Conservation (phyloP, 371 early-diverging fungal species). For the Dentiscutata heterogama region DNA sequence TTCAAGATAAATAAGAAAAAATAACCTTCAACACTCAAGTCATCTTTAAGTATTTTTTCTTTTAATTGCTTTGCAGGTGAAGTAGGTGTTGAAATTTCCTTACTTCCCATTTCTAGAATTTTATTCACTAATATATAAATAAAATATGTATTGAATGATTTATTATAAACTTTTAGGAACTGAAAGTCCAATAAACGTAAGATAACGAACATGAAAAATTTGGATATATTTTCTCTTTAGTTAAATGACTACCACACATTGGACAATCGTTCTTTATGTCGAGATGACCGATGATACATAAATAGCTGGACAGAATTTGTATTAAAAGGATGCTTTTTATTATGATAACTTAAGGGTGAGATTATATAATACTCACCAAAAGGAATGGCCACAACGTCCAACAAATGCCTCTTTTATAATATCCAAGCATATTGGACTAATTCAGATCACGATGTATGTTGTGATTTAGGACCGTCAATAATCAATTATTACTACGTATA, state of each 20-base stretch:
- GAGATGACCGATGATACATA: slow-evolving; percentile 79
- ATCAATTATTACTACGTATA: neutral
- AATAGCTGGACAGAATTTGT: slow-evolving; percentile 60
- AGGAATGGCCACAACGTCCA: slow-evolving; percentile 89
- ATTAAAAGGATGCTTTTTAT: neutral
- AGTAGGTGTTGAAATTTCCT: neutral
- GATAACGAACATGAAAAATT: slow-evolving; percentile 78
- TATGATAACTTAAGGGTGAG: neutral
- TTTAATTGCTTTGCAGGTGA: slow-evolving; percentile 11
- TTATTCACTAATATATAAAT: slow-evolving; percentile 39
- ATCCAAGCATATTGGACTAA: slow-evolving; percentile 81
- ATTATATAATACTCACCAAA: slow-evolving; percentile 69
- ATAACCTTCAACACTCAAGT: slow-evolving; percentile 38
- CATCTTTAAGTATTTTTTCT: neutral
- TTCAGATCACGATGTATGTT: neutral
- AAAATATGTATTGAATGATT: neutral
- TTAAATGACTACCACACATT: slow-evolving; percentile 68
- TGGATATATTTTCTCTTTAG: slow-evolving; percentile 77
- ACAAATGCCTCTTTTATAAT: slow-evolving; percentile 80
- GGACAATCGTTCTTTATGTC: slow-evolving; percentile 73
- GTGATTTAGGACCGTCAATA: neutral
- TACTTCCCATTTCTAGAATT: slow-evolving; percentile 28
- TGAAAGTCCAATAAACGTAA: neutral
- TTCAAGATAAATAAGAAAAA: neutral
- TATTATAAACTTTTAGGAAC: no score